Conservation (phyloP, 306 rosid genomes). For the Astragalus glycyphyllos region DNA sequence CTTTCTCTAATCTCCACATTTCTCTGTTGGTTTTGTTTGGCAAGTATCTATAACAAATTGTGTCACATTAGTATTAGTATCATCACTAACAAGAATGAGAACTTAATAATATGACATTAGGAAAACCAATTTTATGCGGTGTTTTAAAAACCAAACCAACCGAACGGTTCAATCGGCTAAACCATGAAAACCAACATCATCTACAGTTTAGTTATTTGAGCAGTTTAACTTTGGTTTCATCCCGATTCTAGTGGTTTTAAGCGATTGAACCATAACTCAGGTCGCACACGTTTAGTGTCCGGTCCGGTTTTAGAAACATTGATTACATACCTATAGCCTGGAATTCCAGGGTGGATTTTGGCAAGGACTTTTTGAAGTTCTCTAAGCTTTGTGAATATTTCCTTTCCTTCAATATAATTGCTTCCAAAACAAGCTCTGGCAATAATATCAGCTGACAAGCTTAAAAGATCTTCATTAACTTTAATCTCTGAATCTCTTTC, state of each 20-base stretch:
- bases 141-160: too few species aligned
- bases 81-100: slow-evolving; percentile 7
- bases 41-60: slow-evolving; percentile 49
- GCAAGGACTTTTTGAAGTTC: slow-evolving; percentile 60
- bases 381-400: slow-evolving; percentile 69
- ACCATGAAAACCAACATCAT: too few species aligned
- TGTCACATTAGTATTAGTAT: too few species aligned
- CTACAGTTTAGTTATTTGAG: too few species aligned
- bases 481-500: slow-evolving; percentile 56
- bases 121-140: background rate
- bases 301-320: too few species aligned
- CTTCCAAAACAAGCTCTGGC: slow-evolving; percentile 77
- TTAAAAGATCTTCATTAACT: slow-evolving; percentile 57
- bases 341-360: slow-evolving; percentile 55
- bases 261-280: too few species aligned
- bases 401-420: slow-evolving; percentile 63
- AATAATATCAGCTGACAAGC: slow-evolving; percentile 69
- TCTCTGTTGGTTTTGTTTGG: slow-evolving; percentile 63
- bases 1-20: slow-evolving; percentile 69
- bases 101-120: background rate
- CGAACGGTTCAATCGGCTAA: too few species aligned
- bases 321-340: slow-evolving; percentile 56
- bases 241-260: too few species aligned
- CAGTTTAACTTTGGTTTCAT: too few species aligned
- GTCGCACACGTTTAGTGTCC: too few species aligned